Percentiles rank a stretch among this genome's conserved stretches.
phyloP scores from a whole-genome alignment of 331 rosid species.

The Arachis monticola region DNA sequence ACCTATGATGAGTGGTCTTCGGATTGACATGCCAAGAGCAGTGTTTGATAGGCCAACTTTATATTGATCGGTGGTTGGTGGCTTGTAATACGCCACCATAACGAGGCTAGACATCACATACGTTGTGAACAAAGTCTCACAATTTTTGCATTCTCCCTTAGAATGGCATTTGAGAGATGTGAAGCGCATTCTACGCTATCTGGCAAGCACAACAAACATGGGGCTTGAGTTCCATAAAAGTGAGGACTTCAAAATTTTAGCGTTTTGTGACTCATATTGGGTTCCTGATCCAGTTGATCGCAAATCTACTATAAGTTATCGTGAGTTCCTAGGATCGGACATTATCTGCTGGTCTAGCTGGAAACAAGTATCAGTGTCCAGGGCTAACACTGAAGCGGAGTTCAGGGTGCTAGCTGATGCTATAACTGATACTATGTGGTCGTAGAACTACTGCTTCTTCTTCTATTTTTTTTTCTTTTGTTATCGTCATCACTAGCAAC shows the following conservation, averaged over 20 bases:
- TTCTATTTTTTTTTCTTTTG: too few species aligned
- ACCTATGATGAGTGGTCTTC: too few species aligned
- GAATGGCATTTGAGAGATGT: not conserved
- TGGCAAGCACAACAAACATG: not conserved
- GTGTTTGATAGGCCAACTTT: not conserved
- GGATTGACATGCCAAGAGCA: not conserved
- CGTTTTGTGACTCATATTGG: not conserved
- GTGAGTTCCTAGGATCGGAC: not conserved
- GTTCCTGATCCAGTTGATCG: not conserved
- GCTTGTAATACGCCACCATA: not conserved
- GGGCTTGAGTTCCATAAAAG: not conserved
- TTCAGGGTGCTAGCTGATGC: not conserved
- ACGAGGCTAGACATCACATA: not conserved
- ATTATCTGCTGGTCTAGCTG: not conserved
- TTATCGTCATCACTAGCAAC: too few species aligned
- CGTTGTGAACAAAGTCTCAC: too few species aligned
- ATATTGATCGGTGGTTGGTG: not conserved
- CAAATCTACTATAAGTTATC: not conserved
- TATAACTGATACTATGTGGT: not conserved
- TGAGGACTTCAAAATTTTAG: too few species aligned
- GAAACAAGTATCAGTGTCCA: too few species aligned
- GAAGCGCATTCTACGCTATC: not conserved
- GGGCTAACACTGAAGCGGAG: too few species aligned
- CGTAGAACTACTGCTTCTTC: not conserved
- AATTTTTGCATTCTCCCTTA: too few species aligned